A percentile compares a stretch with the other conserved stretches of the same genome.
phyloP scores from a whole-genome alignment of 257 asterid species.

The Salvia splendens region DNA sequence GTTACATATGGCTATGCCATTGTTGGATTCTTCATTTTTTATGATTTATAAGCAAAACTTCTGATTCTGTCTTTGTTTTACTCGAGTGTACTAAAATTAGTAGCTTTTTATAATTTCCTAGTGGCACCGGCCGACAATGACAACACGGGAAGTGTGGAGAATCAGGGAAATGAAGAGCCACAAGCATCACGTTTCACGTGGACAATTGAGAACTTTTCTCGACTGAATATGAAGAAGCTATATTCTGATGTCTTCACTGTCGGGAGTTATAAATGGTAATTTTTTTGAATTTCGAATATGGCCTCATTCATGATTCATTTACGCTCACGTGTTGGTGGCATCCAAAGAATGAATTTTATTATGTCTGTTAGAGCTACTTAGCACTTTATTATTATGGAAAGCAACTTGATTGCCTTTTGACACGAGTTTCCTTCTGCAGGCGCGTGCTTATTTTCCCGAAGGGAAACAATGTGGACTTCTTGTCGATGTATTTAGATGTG shows the following conservation, averaged over 20 bases:
- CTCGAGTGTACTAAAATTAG: slow-evolving; percentile 21
- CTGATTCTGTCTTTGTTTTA: slow-evolving; percentile 10
- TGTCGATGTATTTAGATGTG: slow-evolving; percentile 66
- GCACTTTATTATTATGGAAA: slow-evolving; percentile 1
- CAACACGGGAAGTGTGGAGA: slow-evolving; percentile 65
- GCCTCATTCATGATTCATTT: background rate
- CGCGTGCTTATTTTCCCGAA: slow-evolving; percentile 60
- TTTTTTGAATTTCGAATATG: slow-evolving; percentile 15
- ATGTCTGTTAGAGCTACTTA: slow-evolving; percentile 11
- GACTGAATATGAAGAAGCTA: slow-evolving; percentile 64
- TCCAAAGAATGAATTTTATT: background rate
- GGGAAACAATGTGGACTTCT: slow-evolving; percentile 56
- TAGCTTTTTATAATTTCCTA: slow-evolving; percentile 31
- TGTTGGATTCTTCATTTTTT: slow-evolving; percentile 3
- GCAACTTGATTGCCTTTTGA: slow-evolving; percentile 24
- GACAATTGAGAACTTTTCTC: slow-evolving; percentile 78
- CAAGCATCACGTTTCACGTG: slow-evolving; percentile 81
- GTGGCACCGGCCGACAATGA: slow-evolving; percentile 59
- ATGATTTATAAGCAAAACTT: background rate
- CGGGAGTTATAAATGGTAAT: slow-evolving; percentile 89
- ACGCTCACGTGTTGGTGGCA: background rate
- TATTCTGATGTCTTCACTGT: slow-evolving; percentile 76
- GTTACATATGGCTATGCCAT: slow-evolving; percentile 14
- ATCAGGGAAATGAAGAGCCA: slow-evolving; percentile 81
- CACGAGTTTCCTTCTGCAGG: slow-evolving; percentile 43